Base-by-base conservation (phyloP, 768 basidiomycete species). In the Naematelia aurantialba region DNA sequence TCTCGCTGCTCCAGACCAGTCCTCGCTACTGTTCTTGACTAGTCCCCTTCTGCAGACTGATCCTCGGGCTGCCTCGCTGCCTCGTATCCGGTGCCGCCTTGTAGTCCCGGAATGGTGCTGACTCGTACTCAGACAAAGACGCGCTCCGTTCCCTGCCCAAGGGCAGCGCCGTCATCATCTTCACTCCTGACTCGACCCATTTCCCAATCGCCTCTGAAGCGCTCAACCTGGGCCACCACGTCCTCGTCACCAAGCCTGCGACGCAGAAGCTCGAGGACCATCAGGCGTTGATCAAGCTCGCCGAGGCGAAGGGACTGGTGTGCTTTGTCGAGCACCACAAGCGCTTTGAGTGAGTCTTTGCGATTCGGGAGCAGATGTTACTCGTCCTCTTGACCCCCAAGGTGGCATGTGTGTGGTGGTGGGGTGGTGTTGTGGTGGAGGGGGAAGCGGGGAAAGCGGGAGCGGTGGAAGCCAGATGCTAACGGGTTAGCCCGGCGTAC, bases 171-270 rank as follows among this genome's bases (percentile, higher is more conserved):
- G 86, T 89, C 50, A 87, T 92, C 68, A 86, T 94, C 62, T 94
- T 94, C 77, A 94, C 91, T 2, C 92, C 91, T 2, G 91, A 93
- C 73, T 68, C 91, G 85, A 93, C 91, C 14, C 91, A 94, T 77
- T 87, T 85, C 75, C 83, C 85, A 27, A 94, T 93, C 70, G 85
- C 89, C 19, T 79, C 87, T 45, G 89, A 91, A 70, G 92, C 92
- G 3, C 87, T 94, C 31, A 85, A 90, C 76, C 85, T 81, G 42
- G 86, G 87, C 0, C 79, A 93, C 46, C 92, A 94, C 73, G 91
- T 94, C 51, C 84, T 94, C 42, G 83, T 94, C 61, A 96, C 92
- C 45, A 96, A 94, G 77, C 92, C 92, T 2, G 92, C 91, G 3
- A 91, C 89, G 0, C 87, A 94, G 70, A 81, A 89, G 17, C 82